A percentile compares a stretch with the other conserved stretches of the same genome.
These are phyloP conservation scores for Backusella morwellensis DNA, from an alignment of 192 early-diverging fungal genomes.

Conservation along the genomic window DNA sequence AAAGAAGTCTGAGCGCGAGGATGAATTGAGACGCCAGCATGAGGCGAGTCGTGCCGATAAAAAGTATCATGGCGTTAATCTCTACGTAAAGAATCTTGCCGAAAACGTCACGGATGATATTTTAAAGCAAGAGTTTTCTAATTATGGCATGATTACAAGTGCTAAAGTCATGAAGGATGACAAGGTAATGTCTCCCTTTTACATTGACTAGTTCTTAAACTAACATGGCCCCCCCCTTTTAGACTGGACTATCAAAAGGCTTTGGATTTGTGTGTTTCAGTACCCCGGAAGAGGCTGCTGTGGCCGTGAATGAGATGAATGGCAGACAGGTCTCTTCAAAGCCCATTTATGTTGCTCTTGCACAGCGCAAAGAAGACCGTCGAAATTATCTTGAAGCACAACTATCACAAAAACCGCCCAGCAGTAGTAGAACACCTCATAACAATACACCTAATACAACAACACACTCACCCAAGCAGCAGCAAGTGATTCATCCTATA, in stretches of 20 bases:
- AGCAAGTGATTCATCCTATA: not conserved
- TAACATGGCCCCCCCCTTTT: not conserved
- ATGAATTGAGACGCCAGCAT: constrained; percentile 85
- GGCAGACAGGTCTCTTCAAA: constrained; percentile 74
- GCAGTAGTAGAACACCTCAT: not conserved
- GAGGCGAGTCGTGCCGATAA: constrained; percentile 78
- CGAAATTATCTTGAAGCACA: constrained; percentile 83
- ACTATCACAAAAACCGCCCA: not conserved
- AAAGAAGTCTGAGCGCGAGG: constrained; percentile 88
- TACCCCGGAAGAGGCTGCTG: constrained; percentile 84
- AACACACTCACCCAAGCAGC: not conserved
- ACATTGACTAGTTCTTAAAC: too few species aligned
- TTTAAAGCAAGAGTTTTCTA: constrained; percentile 81
- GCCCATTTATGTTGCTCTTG: constrained; percentile 87
- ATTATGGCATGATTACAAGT: constrained; percentile 85
- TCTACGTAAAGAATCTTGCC: constrained; percentile 92
- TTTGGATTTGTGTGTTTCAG: constrained; percentile 97
- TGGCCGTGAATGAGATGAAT: constrained; percentile 91
- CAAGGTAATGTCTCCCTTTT: constrained; percentile 42
- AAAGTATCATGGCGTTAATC: constrained; percentile 92
- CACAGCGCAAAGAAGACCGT: constrained; percentile 87
- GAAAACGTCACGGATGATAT: constrained; percentile 84
- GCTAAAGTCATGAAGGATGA: constrained; percentile 93
- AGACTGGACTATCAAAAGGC: constrained; percentile 61
- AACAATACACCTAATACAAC: not conserved